Evolutionary conservation across 2,329 filamentous ascomycete genomes (phyloP).

Genomic region (Bipolaris bicolor): DNA sequence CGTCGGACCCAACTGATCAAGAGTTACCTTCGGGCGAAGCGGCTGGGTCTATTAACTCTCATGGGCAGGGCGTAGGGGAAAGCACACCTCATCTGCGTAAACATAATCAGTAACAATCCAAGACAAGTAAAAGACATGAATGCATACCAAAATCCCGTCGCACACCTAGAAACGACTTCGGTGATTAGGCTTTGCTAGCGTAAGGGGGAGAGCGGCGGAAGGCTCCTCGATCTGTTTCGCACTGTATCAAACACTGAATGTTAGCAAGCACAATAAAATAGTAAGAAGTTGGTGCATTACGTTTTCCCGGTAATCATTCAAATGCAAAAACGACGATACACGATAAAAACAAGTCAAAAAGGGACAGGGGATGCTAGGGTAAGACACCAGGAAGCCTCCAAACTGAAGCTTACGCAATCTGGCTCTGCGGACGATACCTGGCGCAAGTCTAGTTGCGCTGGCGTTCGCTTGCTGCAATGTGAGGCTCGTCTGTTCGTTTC

Average conservation of each 20-base stretch:
- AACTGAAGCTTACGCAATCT: conserved; percentile 5
- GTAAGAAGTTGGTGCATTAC: conserved; percentile 37
- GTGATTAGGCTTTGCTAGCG: conserved; percentile 17
- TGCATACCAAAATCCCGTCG: conserved; percentile 12
- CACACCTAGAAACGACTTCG: conserved; percentile 24
- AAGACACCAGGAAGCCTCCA: conserved; percentile 7
- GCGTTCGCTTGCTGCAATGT: conserved; percentile 44
- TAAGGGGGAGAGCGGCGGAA: conserved; percentile 4
- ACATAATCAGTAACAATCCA: conserved; percentile 3
- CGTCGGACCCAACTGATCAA: conserved; percentile 1
- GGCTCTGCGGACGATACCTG: conserved; percentile 14
- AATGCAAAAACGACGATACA: conserved; percentile 27
- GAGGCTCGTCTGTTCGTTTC: conserved; percentile 40
- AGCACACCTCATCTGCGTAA: conserved; percentile 13
- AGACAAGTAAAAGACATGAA: not conserved
- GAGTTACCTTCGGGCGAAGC: conserved; percentile 11
- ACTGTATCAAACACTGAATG: conserved; percentile 14
- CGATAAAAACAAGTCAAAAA: conserved; percentile 21
- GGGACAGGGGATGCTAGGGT: conserved; percentile 11
- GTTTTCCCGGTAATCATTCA: conserved; percentile 34
- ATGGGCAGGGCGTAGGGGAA: conserved; percentile 2
- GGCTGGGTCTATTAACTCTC: not conserved
- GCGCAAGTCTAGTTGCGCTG: conserved; percentile 30
- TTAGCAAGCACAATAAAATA: conserved; percentile 17
- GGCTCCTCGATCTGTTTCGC: conserved; percentile 19